Evolutionary conservation across 2,329 filamentous ascomycete species (phyloP), one percentile per base, ranked within the genome.

Genomic region (Aspergillus sp.): DNA sequence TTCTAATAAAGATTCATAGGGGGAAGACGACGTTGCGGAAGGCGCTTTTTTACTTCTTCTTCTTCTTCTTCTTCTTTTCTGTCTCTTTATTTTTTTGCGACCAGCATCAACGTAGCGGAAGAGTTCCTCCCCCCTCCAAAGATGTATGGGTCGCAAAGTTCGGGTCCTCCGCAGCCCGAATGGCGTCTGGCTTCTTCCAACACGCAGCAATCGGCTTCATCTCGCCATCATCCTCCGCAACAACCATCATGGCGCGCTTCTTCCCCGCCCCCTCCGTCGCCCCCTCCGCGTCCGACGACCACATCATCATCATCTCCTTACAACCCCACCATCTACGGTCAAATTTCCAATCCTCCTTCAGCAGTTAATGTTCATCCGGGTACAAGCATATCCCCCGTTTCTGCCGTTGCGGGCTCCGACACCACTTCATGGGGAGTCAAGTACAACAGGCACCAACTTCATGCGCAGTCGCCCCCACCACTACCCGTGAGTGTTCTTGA

Each of bases 381-480:
- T n/a, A 36, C 64, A 49, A 66, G 51, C 21, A 55, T 61, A 10
- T 66, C 72, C 23, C 67, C 67, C 5, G 59, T 61, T 8, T 55
- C 65, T 61, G 51, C 55, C 49, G 57, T 58, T 38, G 38, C 58
- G 21, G 60, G 57, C 6, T 17, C 69, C 21, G 74, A 79, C 63
- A 76, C 76, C 13, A 70, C 74, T 15, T 66, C 67, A 15, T 81
- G 79, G 79, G 79, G 79, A 25, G 78, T 80, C 49, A 74, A 74
- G 56, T 80, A 78, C 62, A 79, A 78, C 59, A 73, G 72, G 52
- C 72, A 72, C 41, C 67, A 70, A 52, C 57, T 65, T 58, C 67
- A 65, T 57, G 64, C 63, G 9, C 63, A 69, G 30, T 63, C 66
- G 23, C 68, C 71, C 39, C 76, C 74, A 21, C 73, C 76, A 25